Evolutionary conservation across 192 early-diverging fungal species (phyloP), one percentile per base, ranked within the genome.

Genomic region (Coemansia sp.): DNA sequence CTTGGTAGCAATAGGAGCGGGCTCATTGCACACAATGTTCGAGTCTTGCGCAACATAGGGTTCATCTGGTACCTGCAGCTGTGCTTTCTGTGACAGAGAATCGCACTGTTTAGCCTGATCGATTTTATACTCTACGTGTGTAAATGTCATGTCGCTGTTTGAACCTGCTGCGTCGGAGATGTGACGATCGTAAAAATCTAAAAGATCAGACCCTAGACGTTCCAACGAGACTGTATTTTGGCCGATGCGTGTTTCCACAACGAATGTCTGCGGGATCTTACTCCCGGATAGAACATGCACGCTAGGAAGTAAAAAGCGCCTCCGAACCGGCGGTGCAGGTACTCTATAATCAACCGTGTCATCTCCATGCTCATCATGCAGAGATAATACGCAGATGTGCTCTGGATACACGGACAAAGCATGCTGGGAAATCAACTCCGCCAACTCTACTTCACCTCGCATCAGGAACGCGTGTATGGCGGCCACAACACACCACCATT

Each of bases 401-500:
- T 57, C 33, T 9, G 33, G 33, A 20, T 57, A 57, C 34, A 36
- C 29, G 3, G 20, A 25, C 1, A 58, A 29, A 14, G 59, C 66
- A 9, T 40, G 32, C 9, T 40, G 45, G 23, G 43, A 59, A 29
- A 73, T 61, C 2, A 22, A 38, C 1, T 9, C 19, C 8, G 74
- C 79, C 46, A 69, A 11, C 11, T 70, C 70, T 22, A 49, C 53
- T 46, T 81, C 79, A 4, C 79, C 74, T 22, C 74, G 62, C 49
- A 69, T 48, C 45, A 81, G 58, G 13, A 61, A 61, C 11, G 70
- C 65, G 13, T 72, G 66, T n/a, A 73, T 46, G 0, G 65, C 63
- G 10, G 71, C 74, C 52, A 59, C 42, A 34, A 34, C 60, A n/a
- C 79, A 73, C 74, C 74, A 76, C 74, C 70, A 73, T 53, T 70